Conservation (phyloP, 176 grass and related monocot species). For the Bothriochloa decipiens region DNA sequence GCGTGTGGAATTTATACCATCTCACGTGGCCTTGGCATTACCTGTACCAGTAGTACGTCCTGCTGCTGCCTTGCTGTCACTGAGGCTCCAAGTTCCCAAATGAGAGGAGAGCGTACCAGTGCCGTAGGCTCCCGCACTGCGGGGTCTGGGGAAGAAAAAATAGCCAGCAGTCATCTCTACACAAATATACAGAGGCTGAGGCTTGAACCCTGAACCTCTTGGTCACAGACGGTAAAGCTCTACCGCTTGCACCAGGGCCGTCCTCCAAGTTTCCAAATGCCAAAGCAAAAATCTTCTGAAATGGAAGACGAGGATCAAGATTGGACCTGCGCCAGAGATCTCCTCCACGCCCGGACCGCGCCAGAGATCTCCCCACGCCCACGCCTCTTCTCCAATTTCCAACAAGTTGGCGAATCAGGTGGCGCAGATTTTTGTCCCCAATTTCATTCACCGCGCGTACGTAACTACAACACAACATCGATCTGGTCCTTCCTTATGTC, state of each 20-base stretch:
- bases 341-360: neutral
- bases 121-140: too few relatives aligned
- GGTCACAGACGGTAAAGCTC: too few relatives aligned
- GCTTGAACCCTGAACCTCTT: too few relatives aligned
- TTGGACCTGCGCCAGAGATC: slow-evolving; percentile 45
- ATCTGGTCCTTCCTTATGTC: neutral
- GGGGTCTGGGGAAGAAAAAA: too few relatives aligned
- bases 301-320: slow-evolving; percentile 43
- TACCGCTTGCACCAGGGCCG: too few relatives aligned
- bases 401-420: slow-evolving; percentile 43
- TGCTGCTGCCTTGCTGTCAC: slow-evolving; percentile 1
- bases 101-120: too few relatives aligned
- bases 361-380: slow-evolving; percentile 20
- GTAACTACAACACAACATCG: neutral
- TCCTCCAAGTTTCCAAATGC: slow-evolving; percentile 59
- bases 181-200: too few relatives aligned
- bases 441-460: neutral
- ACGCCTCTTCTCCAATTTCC: slow-evolving; percentile 43
- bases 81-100: slow-evolving; percentile 58
- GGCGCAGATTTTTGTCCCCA: slow-evolving; percentile 40
- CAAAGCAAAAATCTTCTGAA: slow-evolving; percentile 34
- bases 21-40: slow-evolving; percentile 48
- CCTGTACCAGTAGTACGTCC: neutral
- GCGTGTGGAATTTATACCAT: slow-evolving; percentile 1
- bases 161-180: too few relatives aligned